phyloP scores from a whole-genome alignment of 2,329 filamentous ascomycete species.

The Alternaria triticimaculans region DNA sequence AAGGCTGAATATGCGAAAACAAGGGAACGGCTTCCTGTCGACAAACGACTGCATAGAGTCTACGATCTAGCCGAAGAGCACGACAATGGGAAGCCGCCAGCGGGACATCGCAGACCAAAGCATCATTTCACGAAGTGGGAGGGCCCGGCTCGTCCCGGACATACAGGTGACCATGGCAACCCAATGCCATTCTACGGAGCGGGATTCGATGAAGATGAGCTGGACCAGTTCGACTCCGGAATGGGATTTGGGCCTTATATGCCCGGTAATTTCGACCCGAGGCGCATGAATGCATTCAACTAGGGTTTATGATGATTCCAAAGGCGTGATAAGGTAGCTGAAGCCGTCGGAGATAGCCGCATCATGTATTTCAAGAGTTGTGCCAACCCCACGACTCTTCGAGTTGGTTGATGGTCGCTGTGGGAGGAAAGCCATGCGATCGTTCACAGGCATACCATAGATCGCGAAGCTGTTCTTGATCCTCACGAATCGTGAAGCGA shows the following conservation, averaged over 20 bases:
- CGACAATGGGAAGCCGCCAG: conserved; percentile 3
- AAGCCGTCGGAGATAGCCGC: neutral
- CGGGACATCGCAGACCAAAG: neutral
- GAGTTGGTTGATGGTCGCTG: conserved; percentile 38
- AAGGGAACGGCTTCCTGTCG: conserved; percentile 1
- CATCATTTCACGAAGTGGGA: neutral
- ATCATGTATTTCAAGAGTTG: neutral
- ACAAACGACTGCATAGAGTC: neutral
- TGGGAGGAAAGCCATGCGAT: conserved; percentile 45
- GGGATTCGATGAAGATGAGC: neutral
- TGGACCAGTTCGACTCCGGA: neutral
- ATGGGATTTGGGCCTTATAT: neutral
- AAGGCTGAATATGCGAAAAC: conserved; percentile 1
- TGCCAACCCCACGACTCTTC: conserved; percentile 48
- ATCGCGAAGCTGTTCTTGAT: conserved; percentile 40
- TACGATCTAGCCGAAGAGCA: neutral
- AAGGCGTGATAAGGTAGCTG: neutral
- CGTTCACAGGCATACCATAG: conserved; percentile 42
- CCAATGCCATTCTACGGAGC: neutral
- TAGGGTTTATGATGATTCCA: neutral
- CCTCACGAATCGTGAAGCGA: conserved; percentile 38
- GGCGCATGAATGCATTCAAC: neutral
- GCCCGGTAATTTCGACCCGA: neutral
- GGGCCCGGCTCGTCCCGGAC: neutral
- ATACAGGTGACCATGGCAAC: neutral